Conservation (phyloP, 495 filamentous ascomycete species). For the Halenospora varia region DNA sequence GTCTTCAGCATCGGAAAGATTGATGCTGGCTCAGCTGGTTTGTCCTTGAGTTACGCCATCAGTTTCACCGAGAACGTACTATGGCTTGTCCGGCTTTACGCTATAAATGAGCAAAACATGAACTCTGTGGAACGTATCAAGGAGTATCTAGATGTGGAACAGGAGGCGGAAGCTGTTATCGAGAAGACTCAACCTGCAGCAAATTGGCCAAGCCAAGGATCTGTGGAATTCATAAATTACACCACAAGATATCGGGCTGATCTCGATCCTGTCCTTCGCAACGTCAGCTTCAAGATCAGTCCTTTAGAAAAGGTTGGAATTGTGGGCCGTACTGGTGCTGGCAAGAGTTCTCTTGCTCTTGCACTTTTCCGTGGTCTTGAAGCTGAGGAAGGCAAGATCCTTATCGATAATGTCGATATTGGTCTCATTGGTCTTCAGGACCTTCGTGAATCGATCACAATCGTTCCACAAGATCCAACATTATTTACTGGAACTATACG, state of each 20-base stretch:
- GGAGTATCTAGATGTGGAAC: slow-evolving; percentile 95
- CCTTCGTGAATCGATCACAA: slow-evolving; percentile 89
- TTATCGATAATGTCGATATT: slow-evolving; percentile 89
- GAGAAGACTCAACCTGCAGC: slow-evolving; percentile 69
- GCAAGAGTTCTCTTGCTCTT: slow-evolving; percentile 92
- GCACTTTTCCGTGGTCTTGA: slow-evolving; percentile 97
- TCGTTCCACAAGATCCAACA: slow-evolving; percentile 97
- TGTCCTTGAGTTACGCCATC: slow-evolving; percentile 96
- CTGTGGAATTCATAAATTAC: slow-evolving; percentile 83
- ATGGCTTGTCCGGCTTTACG: slow-evolving; percentile 95
- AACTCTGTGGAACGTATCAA: slow-evolving; percentile 98
- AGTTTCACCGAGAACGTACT: slow-evolving; percentile 96
- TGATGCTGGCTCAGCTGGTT: slow-evolving; percentile 89
- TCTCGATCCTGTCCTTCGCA: slow-evolving; percentile 77
- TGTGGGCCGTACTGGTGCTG: slow-evolving; percentile 93
- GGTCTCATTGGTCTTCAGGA: slow-evolving; percentile 84
- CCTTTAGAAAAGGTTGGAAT: slow-evolving; percentile 93
- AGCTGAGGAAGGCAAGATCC: slow-evolving; percentile 83
- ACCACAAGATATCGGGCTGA: slow-evolving; percentile 85
- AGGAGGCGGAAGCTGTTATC: slow-evolving; percentile 78
- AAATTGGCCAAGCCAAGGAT: slow-evolving; percentile 83
- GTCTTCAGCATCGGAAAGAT: slow-evolving; percentile 78
- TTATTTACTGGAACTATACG: slow-evolving; percentile 95
- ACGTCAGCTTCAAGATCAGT: slow-evolving; percentile 81
- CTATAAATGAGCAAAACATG: slow-evolving; percentile 98